Evolutionary conservation across 2,329 filamentous ascomycete genomes (phyloP).

Genomic region (Pleomassaria siparia): DNA sequence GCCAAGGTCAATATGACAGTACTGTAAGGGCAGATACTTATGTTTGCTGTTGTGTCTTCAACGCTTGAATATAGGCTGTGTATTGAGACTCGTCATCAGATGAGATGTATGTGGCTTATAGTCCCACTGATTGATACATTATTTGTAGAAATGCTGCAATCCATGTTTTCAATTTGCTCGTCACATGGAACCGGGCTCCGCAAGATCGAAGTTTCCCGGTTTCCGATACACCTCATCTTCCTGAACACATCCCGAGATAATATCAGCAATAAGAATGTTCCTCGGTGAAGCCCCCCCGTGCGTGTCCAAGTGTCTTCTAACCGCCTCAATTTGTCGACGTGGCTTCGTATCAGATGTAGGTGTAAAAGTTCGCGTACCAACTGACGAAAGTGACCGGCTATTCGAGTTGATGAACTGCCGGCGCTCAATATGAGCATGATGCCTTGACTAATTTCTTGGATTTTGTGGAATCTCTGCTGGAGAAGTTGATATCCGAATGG

Average conservation of each 20-base stretch:
- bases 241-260: constrained; percentile 6
- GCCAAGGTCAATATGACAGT: constrained; percentile 6
- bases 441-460: not conserved
- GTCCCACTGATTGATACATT: not conserved
- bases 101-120: not conserved
- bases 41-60: not conserved
- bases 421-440: constrained; percentile 1
- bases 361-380: not conserved
- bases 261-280: not conserved
- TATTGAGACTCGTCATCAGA: not conserved
- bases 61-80: not conserved
- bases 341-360: not conserved
- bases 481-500: constrained; percentile 1
- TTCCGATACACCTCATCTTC: constrained; percentile 3
- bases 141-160: constrained; percentile 5
- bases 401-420: constrained; percentile 3
- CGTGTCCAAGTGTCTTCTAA: no score
- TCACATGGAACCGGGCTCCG: constrained; percentile 6
- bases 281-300: not conserved
- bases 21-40: constrained; percentile 5
- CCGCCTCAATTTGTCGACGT: not conserved
- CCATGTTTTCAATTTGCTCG: constrained; percentile 11
- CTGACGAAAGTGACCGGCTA: constrained; percentile 1
- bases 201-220: constrained; percentile 2
- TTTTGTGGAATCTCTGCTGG: not conserved